These are phyloP conservation scores for Brasilioporus rufonigricans DNA, from an alignment of 768 basidiomycete species.

Conservation along the genomic window DNA sequence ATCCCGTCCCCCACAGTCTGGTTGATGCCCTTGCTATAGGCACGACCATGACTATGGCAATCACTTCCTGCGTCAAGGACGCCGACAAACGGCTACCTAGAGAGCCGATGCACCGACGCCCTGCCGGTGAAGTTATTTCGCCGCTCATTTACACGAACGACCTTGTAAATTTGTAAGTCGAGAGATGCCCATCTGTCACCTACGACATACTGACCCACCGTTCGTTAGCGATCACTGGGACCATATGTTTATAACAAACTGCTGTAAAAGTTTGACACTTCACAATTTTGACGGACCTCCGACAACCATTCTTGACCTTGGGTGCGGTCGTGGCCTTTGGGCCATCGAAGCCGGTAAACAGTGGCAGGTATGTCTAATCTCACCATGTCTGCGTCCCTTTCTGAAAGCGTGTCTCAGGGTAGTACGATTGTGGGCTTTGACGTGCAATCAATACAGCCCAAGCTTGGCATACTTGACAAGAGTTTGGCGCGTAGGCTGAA, in stretches of 20 bases:
- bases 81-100: conserved; percentile 45
- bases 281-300: conserved; percentile 55
- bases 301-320: conserved; percentile 57
- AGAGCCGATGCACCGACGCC: conserved; percentile 40
- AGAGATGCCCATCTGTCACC: neutral
- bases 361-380: conserved; percentile 52
- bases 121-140: conserved; percentile 50
- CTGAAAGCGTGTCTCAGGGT: conserved; percentile 34
- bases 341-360: conserved; percentile 61
- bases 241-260: conserved; percentile 57
- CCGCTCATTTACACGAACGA: conserved; percentile 50
- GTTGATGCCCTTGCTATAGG: conserved; percentile 25
- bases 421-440: conserved; percentile 62
- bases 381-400: neutral
- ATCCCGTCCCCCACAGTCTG: conserved; percentile 13
- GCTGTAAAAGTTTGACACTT: conserved; percentile 49
- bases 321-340: conserved; percentile 73
- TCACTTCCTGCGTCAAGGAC: conserved; percentile 34
- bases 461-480: conserved; percentile 33
- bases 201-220: conserved; percentile 1
- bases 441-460: conserved; percentile 52
- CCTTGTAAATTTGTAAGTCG: conserved; percentile 54
- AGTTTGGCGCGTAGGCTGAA: conserved; percentile 48
- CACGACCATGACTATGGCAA: conserved; percentile 22
- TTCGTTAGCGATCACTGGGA: conserved; percentile 66